Base-by-base conservation (phyloP, 441 rosid species). In the Brassica balearica region DNA sequence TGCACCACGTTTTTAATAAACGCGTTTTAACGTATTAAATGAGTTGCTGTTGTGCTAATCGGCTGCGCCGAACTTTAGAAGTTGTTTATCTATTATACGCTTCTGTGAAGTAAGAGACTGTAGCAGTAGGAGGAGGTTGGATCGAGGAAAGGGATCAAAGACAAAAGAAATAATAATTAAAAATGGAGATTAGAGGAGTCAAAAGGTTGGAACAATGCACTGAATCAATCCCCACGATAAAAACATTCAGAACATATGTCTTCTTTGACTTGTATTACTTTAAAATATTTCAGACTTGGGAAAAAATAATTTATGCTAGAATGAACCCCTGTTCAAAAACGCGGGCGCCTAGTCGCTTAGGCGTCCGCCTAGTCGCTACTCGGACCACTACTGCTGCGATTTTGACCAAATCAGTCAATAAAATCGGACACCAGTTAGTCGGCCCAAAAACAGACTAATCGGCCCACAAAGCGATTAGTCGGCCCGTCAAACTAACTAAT, bases 191-290 rank as follows among this genome's bases (percentile, higher is more conserved):
- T 20, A 58, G 62, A 8, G 48, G 62, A 68, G 77, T 72, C 81
- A 78, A 72, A 73, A 78, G 70, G 22, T 72, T 78, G 73, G 43
- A 72, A 43, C 68, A 43, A 78, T 72, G 15, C 81, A 72, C 3
- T 66, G 46, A 78, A 72, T 59, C 76, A 71, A 67, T 58, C 22
- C 48, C 46, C 77, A 68, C 46, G 69, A 46, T 67, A 59, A 72
- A 59, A 6, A 58, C 74, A 61, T 67, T 78, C n/a, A 78, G 53
- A 29, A 48, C 43, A 46, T 59, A 71, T 77, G 81, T 66, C 77
- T 68, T 61, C 60, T 73, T 78, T 73, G 69, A 78, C 77, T 64
- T 34, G 60, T 8, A 22, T 19, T 55, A 36, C 70, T 69, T 69
- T 69, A 3, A 55, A 55, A 55, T 55, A 53, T 55, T 55, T 3